Evolutionary conservation across 1,139 yeast species (phyloP).

Genomic region (Saccharomyces hybrid): DNA sequence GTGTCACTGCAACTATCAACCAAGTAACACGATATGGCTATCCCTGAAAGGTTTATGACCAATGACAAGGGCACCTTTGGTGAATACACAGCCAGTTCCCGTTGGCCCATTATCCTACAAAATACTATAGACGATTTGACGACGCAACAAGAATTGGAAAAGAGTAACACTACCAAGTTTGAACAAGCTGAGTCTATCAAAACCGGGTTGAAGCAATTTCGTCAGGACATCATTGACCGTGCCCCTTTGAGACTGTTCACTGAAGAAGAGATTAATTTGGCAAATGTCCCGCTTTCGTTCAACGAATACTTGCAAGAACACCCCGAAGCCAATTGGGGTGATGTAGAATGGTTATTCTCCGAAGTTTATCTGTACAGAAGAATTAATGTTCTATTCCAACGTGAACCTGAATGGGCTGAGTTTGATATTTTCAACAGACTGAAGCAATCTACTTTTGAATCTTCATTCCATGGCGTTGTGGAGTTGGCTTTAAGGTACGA

Average conservation of each 20-base stretch:
- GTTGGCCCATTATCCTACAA: conserved; percentile 82
- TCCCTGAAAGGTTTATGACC: conserved; percentile 4
- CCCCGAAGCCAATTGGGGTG: conserved; percentile 46
- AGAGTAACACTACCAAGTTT: conserved; percentile 13
- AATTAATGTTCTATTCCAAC: conserved; percentile 43
- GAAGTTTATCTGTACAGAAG: conserved; percentile 80
- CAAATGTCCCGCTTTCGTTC: conserved; percentile 43
- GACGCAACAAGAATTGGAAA: conserved; percentile 16
- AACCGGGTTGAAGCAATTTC: conserved; percentile 30
- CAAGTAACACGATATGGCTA: background rate
- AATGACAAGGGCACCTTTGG: conserved; percentile 76
- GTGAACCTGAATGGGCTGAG: conserved; percentile 35
- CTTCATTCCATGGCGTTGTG: conserved; percentile 69
- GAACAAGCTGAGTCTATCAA: conserved; percentile 11
- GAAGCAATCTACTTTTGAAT: conserved; percentile 66
- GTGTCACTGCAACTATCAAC: background rate
- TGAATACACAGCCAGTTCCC: conserved; percentile 59
- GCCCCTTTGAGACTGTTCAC: conserved; percentile 37
- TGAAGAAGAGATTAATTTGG: conserved; percentile 34
- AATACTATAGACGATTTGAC: conserved; percentile 58
- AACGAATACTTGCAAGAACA: conserved; percentile 38
- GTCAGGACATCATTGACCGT: conserved; percentile 33
- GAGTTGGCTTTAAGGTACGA: conserved; percentile 72
- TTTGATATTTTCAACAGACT: conserved; percentile 61
- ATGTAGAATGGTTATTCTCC: conserved; percentile 87